Evolutionary conservation across 176 grass and related monocot genomes (phyloP).

Genomic region (Elymus sibiricus): DNA sequence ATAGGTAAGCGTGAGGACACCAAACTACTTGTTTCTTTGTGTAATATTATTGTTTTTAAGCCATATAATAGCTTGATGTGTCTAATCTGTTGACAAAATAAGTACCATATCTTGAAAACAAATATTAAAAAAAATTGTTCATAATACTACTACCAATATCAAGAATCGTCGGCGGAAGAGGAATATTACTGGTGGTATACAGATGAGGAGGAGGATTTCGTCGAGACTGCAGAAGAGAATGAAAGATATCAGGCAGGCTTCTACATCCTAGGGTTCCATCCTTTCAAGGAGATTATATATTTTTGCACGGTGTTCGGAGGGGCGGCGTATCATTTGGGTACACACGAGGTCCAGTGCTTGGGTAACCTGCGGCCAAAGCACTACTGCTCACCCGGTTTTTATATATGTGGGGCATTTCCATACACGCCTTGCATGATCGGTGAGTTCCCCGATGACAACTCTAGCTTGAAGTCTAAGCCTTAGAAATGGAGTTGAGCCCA

Average conservation of each 20-base stretch:
- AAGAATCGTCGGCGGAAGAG: background rate
- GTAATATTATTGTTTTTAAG: too few relatives aligned
- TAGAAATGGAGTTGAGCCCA: background rate
- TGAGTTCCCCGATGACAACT: background rate
- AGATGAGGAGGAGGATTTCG: background rate
- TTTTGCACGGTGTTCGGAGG: background rate
- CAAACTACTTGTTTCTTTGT: too few relatives aligned
- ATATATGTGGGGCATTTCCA: background rate
- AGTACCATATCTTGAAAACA: too few relatives aligned
- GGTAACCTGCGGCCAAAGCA: background rate
- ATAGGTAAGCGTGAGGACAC: too few relatives aligned
- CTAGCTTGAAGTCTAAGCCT: background rate
- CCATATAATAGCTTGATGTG: too few relatives aligned
- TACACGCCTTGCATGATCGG: background rate
- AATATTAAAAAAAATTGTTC: too few relatives aligned
- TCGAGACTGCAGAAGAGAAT: background rate
- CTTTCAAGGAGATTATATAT: constrained; percentile 2
- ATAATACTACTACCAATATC: background rate
- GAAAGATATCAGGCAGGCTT: background rate
- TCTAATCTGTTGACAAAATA: too few relatives aligned
- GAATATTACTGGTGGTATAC: background rate
- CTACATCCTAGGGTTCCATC: background rate
- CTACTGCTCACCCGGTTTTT: background rate
- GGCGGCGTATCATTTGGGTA: background rate
- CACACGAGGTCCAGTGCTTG: background rate